A percentile compares a stretch with the other conserved stretches of the same genome.
phyloP scores from a whole-genome alignment of 192 early-diverging fungal genomes.

The Entomortierella beljakovae region DNA sequence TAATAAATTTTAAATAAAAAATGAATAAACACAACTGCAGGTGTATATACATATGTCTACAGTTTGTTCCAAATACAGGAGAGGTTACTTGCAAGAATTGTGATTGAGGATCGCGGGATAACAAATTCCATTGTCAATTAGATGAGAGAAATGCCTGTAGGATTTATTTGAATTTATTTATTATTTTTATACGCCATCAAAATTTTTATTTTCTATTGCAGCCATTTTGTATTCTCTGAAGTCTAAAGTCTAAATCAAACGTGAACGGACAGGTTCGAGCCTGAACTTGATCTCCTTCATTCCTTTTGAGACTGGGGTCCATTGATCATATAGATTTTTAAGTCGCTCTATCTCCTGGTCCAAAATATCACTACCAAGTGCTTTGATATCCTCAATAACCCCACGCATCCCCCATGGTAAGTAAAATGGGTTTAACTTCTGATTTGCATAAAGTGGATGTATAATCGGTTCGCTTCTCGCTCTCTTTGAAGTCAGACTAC shows the following conservation, averaged over 20 bases:
- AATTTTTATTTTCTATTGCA: too few relatives aligned
- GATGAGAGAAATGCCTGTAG: too few relatives aligned
- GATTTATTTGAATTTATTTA: too few relatives aligned
- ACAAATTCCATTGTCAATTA: constrained; percentile 46
- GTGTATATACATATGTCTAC: background rate
- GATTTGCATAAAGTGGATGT: constrained; percentile 71
- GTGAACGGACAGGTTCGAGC: constrained; percentile 85
- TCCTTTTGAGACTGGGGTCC: constrained; percentile 79
- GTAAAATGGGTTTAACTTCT: constrained; percentile 88
- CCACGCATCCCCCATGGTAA: constrained; percentile 95
- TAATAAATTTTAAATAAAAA: background rate
- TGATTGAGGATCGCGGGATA: constrained; percentile 27
- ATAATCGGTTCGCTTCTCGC: constrained; percentile 53
- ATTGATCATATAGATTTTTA: constrained; percentile 76
- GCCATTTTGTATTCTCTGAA: too few relatives aligned
- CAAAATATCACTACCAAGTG: constrained; percentile 64
- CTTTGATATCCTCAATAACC: constrained; percentile 77
- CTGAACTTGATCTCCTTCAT: constrained; percentile 91
- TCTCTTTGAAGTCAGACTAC: constrained; percentile 16
- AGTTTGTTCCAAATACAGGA: background rate
- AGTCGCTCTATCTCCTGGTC: constrained; percentile 75
- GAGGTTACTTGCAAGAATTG: constrained; percentile 26
- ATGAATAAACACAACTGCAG: background rate
- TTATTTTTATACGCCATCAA: too few relatives aligned
- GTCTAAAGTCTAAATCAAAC: too few relatives aligned